Conservation (phyloP, 2,329 filamentous ascomycete species). For the Dactylellina leptospora region DNA sequence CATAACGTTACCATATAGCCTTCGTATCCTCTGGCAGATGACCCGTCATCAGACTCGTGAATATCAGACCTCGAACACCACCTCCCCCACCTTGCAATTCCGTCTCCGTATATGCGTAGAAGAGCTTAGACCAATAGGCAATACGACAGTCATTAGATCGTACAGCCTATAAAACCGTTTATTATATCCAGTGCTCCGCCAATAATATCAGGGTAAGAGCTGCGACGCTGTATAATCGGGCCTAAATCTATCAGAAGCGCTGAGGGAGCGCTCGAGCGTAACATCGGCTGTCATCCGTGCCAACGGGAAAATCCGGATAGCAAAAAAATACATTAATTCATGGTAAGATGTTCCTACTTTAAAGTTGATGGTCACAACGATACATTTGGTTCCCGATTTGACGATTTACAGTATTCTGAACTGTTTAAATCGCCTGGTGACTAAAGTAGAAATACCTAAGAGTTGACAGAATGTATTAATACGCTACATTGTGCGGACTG, state of each 20-base stretch:
- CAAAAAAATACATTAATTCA: not conserved
- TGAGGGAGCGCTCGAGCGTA: not conserved
- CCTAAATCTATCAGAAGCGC: not conserved
- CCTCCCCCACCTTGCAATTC: conserved; percentile 41
- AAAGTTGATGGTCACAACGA: not conserved
- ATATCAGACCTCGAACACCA: not conserved
- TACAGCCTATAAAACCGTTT: conserved; percentile 6
- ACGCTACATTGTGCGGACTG: no score
- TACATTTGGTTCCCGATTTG: not conserved
- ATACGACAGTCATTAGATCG: not conserved
- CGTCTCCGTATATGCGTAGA: conserved; percentile 14
- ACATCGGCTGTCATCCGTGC: not conserved
- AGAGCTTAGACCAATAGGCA: conserved; percentile 11
- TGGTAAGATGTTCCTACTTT: not conserved
- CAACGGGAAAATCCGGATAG: not conserved
- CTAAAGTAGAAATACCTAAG: no score
- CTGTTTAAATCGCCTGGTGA: no score
- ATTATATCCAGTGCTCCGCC: conserved; percentile 5
- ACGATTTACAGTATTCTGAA: no score
- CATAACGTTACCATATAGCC: not conserved
- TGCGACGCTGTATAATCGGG: not conserved
- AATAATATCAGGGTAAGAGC: not conserved
- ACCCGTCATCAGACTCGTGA: not conserved
- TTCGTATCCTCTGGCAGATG: not conserved
- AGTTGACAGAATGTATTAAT: no score